These are phyloP conservation scores for Capsicum rhomboideum DNA, from an alignment of 257 asterid genomes.

Conservation along the genomic window DNA sequence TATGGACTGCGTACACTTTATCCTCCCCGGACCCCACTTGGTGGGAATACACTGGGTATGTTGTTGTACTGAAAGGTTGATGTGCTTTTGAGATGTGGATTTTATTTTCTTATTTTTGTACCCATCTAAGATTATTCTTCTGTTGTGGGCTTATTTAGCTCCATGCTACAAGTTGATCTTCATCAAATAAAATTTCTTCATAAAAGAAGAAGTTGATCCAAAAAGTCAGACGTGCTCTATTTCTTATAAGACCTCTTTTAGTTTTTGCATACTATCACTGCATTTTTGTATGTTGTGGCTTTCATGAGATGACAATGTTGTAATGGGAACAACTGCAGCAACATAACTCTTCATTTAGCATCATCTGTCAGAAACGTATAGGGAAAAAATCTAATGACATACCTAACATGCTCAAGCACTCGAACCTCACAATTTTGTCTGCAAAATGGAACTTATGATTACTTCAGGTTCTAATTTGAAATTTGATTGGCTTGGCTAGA, in stretches of 20 bases:
- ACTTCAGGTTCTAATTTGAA: background rate
- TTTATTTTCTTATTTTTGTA: background rate
- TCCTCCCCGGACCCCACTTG: no score
- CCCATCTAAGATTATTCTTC: background rate
- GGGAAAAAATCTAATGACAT: background rate
- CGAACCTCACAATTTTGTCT: background rate
- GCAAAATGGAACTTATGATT: background rate
- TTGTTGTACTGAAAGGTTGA: background rate
- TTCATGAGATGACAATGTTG: background rate
- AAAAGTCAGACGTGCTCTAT: background rate
- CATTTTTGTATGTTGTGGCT: background rate
- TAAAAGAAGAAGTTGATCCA: no score
- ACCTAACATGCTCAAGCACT: background rate
- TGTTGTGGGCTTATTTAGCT: background rate
- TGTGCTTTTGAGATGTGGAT: background rate
- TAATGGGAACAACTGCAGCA: background rate
- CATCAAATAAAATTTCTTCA: no score
- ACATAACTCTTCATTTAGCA: background rate
- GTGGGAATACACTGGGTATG: no score
- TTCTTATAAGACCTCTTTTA: background rate
- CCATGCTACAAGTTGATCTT: background rate
- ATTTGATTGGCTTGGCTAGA: background rate
- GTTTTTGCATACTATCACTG: background rate
- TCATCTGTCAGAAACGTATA: background rate
- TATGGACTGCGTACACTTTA: no score